phyloP scores from a whole-genome alignment of 192 early-diverging fungal genomes.

The Neocallimastix lanati region DNA sequence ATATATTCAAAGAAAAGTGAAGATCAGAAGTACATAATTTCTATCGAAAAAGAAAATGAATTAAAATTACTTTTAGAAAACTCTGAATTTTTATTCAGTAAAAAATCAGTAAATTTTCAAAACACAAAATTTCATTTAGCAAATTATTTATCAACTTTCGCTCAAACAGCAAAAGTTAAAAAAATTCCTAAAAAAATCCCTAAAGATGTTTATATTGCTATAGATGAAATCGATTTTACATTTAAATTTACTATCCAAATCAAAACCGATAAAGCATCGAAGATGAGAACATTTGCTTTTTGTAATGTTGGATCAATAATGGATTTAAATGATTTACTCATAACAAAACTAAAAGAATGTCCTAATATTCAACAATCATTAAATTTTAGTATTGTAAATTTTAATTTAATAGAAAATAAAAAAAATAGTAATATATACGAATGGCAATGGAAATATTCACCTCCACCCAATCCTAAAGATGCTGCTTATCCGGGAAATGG shows the following conservation, averaged over 20 bases:
- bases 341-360: not conserved
- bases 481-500: not conserved
- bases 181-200: not conserved
- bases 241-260: not conserved
- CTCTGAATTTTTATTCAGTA: not conserved
- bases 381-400: not conserved
- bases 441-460: not conserved
- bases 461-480: not conserved
- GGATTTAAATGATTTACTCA: not conserved
- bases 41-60: not conserved
- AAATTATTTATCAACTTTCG: not conserved
- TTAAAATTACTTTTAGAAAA: not conserved
- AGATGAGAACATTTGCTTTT: not conserved
- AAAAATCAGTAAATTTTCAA: not conserved
- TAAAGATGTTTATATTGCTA: not conserved
- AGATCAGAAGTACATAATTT: not conserved
- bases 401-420: not conserved
- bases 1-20: not conserved
- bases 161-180: not conserved
- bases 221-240: not conserved
- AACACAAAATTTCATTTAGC: not conserved
- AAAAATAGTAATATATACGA: not conserved
- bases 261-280: not conserved
- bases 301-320: not conserved
- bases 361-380: not conserved